Evolutionary conservation across 2,329 filamentous ascomycete genomes (phyloP).

Genomic region (Plenodomus biglobosus): DNA sequence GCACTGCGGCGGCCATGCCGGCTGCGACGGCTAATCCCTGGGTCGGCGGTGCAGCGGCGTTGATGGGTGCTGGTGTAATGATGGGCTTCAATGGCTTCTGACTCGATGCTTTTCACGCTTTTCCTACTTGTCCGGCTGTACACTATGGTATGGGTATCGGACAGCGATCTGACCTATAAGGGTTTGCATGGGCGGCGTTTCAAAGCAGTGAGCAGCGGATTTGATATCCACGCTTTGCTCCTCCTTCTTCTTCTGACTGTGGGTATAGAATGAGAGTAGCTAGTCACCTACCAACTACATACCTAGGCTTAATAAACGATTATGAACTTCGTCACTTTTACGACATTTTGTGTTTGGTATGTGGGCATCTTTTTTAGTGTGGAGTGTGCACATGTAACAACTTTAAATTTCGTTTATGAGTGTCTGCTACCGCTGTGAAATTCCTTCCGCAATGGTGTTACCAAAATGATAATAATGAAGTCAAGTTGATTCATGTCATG

Average conservation of each 20-base stretch:
- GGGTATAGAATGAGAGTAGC: background rate
- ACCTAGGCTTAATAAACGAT: background rate
- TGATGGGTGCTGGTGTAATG: slow-evolving; percentile 35
- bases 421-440: too few species aligned
- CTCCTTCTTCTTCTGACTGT: background rate
- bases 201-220: background rate
- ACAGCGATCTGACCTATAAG: too few species aligned
- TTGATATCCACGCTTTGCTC: background rate
- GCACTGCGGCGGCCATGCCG: slow-evolving; percentile 25
- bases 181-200: background rate
- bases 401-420: too few species aligned
- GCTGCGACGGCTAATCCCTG: slow-evolving; percentile 31
- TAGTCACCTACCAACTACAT: background rate
- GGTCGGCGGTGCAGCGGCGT: slow-evolving; percentile 30
- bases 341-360: too few species aligned
- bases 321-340: background rate
- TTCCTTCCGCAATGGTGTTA: too few species aligned
- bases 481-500: too few species aligned
- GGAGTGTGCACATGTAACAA: too few species aligned
- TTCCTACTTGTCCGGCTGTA: background rate
- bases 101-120: background rate
- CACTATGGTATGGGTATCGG: too few species aligned
- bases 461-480: too few species aligned
- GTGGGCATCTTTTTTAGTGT: too few species aligned
- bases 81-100: slow-evolving; percentile 39